These are phyloP conservation scores for Fragaria nilgerrensis DNA, from an alignment of 306 rosid species.

Conservation along the genomic window DNA sequence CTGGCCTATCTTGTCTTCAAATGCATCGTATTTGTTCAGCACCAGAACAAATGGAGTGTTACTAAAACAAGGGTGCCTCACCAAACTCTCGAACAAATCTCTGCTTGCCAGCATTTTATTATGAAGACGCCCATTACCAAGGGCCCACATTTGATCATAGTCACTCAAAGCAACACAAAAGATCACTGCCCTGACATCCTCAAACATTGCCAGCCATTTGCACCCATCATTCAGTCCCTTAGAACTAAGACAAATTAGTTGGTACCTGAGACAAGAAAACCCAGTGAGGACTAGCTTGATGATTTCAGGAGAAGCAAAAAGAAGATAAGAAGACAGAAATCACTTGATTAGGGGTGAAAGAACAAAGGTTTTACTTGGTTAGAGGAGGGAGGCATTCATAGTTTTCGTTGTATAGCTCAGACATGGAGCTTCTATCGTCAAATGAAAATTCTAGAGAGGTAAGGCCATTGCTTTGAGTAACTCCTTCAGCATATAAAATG, in stretches of 20 bases:
- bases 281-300: conserved; percentile 15
- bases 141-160: conserved; percentile 67
- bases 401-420: conserved; percentile 68
- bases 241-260: conserved; percentile 68
- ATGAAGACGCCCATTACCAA: conserved; percentile 36
- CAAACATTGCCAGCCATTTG: conserved; percentile 93
- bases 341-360: conserved; percentile 14
- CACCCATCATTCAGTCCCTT: conserved; percentile 79
- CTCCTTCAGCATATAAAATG: conserved; percentile 79
- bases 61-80: conserved; percentile 67
- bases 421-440: conserved; percentile 83
- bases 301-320: conserved; percentile 18
- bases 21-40: conserved; percentile 72
- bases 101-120: conserved; percentile 77
- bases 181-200: conserved; percentile 72
- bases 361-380: conserved; percentile 54
- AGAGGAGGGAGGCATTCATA: conserved; percentile 53
- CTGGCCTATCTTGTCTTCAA: conserved; percentile 68
- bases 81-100: conserved; percentile 75
- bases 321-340: background rate
- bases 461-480: conserved; percentile 86
- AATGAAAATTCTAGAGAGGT: conserved; percentile 79
- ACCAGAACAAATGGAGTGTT: conserved; percentile 72
- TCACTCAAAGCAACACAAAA: conserved; percentile 84
- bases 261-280: conserved; percentile 52